Conservation (phyloP, 2,329 filamentous ascomycete genomes). For the Sporothrix sp. region DNA sequence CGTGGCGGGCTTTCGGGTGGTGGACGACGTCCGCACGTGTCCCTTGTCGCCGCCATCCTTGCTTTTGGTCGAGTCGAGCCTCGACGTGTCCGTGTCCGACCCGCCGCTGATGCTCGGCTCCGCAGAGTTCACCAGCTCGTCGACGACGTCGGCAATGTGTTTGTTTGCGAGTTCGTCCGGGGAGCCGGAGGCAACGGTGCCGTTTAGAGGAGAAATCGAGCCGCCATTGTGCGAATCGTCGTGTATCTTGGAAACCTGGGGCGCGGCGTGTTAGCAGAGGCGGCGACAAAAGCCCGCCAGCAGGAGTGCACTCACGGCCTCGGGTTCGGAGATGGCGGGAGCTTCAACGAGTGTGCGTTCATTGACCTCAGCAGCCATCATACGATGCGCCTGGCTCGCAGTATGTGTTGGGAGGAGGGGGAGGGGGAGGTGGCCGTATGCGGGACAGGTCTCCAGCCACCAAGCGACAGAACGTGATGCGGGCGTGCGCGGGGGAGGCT, state of each 20-base stretch:
- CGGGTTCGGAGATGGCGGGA: slow-evolving; percentile 37
- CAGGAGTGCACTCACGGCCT: slow-evolving; percentile 32
- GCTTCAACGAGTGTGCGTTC: slow-evolving; percentile 44
- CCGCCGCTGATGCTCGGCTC: slow-evolving; percentile 63
- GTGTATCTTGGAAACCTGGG: slow-evolving; percentile 27
- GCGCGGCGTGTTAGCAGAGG: background rate
- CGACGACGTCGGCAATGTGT: slow-evolving; percentile 45
- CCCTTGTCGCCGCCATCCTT: slow-evolving; percentile 49
- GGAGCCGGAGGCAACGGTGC: slow-evolving; percentile 26
- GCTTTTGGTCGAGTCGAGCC: slow-evolving; percentile 43
- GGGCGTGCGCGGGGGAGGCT: background rate
- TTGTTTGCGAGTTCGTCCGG: slow-evolving; percentile 48
- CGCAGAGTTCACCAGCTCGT: slow-evolving; percentile 51
- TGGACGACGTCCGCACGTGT: slow-evolving; percentile 47
- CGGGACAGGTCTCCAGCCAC: slow-evolving; percentile 14
- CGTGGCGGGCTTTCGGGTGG: slow-evolving; percentile 62
- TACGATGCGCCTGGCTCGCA: slow-evolving; percentile 40
- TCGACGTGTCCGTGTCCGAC: slow-evolving; percentile 67
- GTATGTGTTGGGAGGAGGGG: slow-evolving; percentile 13
- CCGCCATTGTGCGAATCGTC: slow-evolving; percentile 40
- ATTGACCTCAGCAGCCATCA: slow-evolving; percentile 55
- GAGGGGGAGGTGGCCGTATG: slow-evolving; percentile 16
- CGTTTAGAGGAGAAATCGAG: slow-evolving; percentile 38
- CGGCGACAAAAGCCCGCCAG: background rate
- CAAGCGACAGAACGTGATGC: background rate